Conservation (phyloP, 2,329 filamentous ascomycete species). For the Aspergillus candidus region DNA sequence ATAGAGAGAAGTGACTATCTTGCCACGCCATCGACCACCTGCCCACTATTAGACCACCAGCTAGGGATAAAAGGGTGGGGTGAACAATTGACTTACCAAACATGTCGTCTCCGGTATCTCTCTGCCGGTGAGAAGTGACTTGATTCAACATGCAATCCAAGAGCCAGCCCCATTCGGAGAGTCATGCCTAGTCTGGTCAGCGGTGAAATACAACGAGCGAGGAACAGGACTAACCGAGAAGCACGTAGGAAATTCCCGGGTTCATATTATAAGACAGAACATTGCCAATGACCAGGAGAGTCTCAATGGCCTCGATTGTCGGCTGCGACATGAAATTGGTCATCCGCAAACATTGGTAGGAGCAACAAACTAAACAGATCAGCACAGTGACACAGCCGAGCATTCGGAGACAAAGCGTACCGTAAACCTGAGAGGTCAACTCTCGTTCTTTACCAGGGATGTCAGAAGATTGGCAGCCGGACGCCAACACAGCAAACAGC, state of each 20-base stretch:
- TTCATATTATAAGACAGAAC: slow-evolving; percentile 60
- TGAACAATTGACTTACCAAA: slow-evolving; percentile 31
- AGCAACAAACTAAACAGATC: slow-evolving; percentile 51
- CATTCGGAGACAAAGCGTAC: slow-evolving; percentile 30
- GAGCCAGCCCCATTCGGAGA: slow-evolving; percentile 54
- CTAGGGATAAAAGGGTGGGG: neutral
- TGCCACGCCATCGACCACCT: slow-evolving; percentile 62
- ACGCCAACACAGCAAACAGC: slow-evolving; percentile 57
- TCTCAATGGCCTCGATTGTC: slow-evolving; percentile 56
- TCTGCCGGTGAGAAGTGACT: slow-evolving; percentile 48
- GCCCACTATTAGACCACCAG: neutral
- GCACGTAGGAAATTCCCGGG: slow-evolving; percentile 57
- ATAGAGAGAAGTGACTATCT: slow-evolving; percentile 58
- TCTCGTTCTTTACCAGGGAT: slow-evolving; percentile 55
- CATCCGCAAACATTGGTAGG: slow-evolving; percentile 58
- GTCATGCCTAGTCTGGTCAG: slow-evolving; percentile 44
- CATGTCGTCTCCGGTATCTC: slow-evolving; percentile 39
- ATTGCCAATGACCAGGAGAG: slow-evolving; percentile 56
- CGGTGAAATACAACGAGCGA: too few relatives aligned
- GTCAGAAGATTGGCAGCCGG: slow-evolving; percentile 55
- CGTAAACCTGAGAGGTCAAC: slow-evolving; percentile 58
- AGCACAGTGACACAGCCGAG: slow-evolving; percentile 14
- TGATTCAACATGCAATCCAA: slow-evolving; percentile 55
- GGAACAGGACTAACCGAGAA: slow-evolving; percentile 38
- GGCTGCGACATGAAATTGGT: slow-evolving; percentile 59